Conservation (phyloP, 2,329 filamentous ascomycete genomes). For the Plectosphaerella cucumerina region DNA sequence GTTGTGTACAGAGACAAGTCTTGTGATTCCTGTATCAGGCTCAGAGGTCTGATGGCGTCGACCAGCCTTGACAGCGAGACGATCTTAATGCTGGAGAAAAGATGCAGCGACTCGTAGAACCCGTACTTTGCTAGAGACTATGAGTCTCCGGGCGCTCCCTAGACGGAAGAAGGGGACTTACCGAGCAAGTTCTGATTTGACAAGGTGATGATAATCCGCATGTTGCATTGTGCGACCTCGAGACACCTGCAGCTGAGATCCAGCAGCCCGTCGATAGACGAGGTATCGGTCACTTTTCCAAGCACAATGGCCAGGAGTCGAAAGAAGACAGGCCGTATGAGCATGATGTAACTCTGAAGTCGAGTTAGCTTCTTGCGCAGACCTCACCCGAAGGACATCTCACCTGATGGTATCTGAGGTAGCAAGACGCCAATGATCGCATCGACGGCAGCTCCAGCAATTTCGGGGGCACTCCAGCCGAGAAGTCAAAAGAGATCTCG, state of each 20-base stretch:
- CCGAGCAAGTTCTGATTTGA: background rate
- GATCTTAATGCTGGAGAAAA: slow-evolving; percentile 18
- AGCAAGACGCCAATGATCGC: slow-evolving; percentile 4
- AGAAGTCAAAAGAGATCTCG: slow-evolving; percentile 3
- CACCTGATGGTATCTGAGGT: slow-evolving; percentile 12
- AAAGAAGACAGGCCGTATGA: background rate
- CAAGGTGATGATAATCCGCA: background rate
- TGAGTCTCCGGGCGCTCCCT: background rate
- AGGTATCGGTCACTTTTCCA: background rate
- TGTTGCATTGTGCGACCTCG: background rate
- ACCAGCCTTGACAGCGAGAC: slow-evolving; percentile 9
- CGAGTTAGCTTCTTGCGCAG: too few relatives aligned
- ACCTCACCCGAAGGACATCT: background rate
- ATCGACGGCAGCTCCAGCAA: slow-evolving; percentile 3
- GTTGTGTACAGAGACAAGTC: slow-evolving; percentile 5
- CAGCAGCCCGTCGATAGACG: background rate
- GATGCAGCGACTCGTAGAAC: slow-evolving; percentile 19
- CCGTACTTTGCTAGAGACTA: slow-evolving; percentile 14
- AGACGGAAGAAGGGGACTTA: background rate
- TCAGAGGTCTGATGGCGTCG: background rate
- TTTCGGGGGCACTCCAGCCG: slow-evolving; percentile 3
- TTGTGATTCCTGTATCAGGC: background rate
- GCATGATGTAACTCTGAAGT: background rate
- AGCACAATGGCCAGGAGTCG: background rate
- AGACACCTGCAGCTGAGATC: background rate